Percentiles rank a stretch among this genome's conserved stretches.
Evolutionary conservation across 2,329 filamentous ascomycete genomes (phyloP).

Genomic region (Penicillium sp.): DNA sequence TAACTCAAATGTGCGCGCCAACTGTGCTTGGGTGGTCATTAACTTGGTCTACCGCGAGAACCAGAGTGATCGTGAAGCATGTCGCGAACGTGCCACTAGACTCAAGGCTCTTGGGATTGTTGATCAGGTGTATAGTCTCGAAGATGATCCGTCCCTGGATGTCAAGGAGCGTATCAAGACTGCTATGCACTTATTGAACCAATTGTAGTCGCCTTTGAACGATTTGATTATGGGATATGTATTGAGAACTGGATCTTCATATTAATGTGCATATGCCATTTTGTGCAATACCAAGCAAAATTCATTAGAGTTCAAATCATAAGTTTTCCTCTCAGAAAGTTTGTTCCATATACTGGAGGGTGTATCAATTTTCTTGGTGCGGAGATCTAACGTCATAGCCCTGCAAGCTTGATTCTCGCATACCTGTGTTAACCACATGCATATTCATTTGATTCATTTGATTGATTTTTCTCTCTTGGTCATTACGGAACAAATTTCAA

Average conservation of each 20-base stretch:
- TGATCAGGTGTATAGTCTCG: conserved; percentile 62
- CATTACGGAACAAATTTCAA: neutral
- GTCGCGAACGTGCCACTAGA: conserved; percentile 65
- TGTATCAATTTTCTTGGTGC: neutral
- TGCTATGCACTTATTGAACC: conserved; percentile 69
- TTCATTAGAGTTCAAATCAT: neutral
- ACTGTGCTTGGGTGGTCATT: conserved; percentile 78
- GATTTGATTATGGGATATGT: neutral
- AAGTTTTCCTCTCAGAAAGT: neutral
- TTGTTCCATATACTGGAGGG: neutral
- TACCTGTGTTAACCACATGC: conserved; percentile 5
- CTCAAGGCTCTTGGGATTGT: conserved; percentile 72
- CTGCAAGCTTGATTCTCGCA: neutral
- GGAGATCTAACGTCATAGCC: conserved; percentile 22
- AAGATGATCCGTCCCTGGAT: conserved; percentile 73
- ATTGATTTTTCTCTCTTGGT: neutral
- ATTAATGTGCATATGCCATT: conserved; percentile 3
- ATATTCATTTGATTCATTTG: neutral
- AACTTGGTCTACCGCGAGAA: conserved; percentile 86
- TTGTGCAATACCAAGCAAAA: neutral
- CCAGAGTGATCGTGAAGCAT: conserved; percentile 63
- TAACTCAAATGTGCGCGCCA: conserved; percentile 71
- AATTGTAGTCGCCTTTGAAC: conserved; percentile 7
- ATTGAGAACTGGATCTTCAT: neutral
- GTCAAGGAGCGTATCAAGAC: conserved; percentile 82